Evolutionary conservation across 805 yeast species (phyloP), one percentile per base, ranked within the genome.

Genomic region (Ogataea neopini): DNA sequence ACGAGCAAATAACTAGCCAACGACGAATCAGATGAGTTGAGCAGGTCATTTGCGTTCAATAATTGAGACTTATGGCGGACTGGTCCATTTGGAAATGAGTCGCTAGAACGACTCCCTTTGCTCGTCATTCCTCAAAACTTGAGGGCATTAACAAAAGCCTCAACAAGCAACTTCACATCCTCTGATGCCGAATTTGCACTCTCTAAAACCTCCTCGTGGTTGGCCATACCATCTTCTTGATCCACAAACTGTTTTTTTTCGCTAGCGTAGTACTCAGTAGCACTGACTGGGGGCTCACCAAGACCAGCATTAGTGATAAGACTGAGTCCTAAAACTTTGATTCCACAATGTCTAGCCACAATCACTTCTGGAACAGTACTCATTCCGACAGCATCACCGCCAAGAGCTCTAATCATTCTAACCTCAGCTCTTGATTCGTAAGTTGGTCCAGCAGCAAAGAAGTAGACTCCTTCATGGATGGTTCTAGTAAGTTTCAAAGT

Each of bases 371-470:
- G 97, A 28, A 92, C 97, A 0, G 98, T 94, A 48, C 96, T 86
- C 99, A 92, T 92, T 3, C 98, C 98, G 2, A 91, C 98, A 0
- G 94, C 87, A 66, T 92, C 98, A 43, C 88, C 97, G 8, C 98
- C 98, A 23, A 86, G 54, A 5, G 70, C 56, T 50, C 81, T 67
- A 40, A 92, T 71, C 74, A 84, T 74, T 48, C 96, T 75, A n/a
- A 85, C 86, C 70, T 92, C 99, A 0, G 97, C 96, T 58, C 97
- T 76, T 2, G 88, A 79, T 70, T 92, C 99, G 67, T 85, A 92
- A 1, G 97, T 88, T 4, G 99, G 98, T 0, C 99, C 99, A 5
- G 95, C 79, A 6, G 84, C 96, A 67, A 79, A 91, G 44, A 78
- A 79, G 61, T 92, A 92, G 1, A 84, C 80, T 30, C 98, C 99